Evolutionary conservation across 1,139 yeast genomes (phyloP), one percentile per base, ranked within the genome.

Genomic region (Spathaspora sp.): DNA sequence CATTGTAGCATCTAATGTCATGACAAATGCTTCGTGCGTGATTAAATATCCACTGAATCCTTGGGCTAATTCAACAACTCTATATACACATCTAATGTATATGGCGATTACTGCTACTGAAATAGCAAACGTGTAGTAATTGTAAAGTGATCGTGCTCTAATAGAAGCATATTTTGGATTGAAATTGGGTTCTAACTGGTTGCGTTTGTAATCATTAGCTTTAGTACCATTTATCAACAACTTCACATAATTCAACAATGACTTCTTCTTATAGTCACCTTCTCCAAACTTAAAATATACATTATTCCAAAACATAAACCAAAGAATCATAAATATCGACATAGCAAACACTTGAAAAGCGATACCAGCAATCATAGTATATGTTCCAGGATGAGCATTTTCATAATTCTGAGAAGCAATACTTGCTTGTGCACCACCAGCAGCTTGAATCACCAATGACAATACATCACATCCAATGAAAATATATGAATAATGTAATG

Each of bases 281-380:
- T 37, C 7, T 3, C 39, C 25, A 6, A 9, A 11, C 15, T 57
- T 65, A 55, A 74, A 67, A 56, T 64, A 73, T 13, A 82, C 63
- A 39, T 71, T 65, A 56, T 59, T 68, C 46, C 80, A 57, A 60
- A 85, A 82, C 47, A 70, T 74, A 41, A 68, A 62, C 78, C 83
- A 83, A 41, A 86, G 68, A 6, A 70, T 27, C 43, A 84, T 62
- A 63, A 87, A 90, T 2, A 82, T 50, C 1, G 79, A 53, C 86
- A 89, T 87, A 11, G 89, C 76, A 9, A 78, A 71, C 18, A 89
- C 90, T 67, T 90, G 97, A 57, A 86, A 74, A 0, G 84, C 83
- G 49, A 90, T 76, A 27, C 97, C 97, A 4, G 81, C 95, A 49
- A 89, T 80, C 88, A 89, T 88, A 46, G 84, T 68, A 63, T 86